Conservation (phyloP, 768 basidiomycete species). For the Cystofilobasidium bisporidii region DNA sequence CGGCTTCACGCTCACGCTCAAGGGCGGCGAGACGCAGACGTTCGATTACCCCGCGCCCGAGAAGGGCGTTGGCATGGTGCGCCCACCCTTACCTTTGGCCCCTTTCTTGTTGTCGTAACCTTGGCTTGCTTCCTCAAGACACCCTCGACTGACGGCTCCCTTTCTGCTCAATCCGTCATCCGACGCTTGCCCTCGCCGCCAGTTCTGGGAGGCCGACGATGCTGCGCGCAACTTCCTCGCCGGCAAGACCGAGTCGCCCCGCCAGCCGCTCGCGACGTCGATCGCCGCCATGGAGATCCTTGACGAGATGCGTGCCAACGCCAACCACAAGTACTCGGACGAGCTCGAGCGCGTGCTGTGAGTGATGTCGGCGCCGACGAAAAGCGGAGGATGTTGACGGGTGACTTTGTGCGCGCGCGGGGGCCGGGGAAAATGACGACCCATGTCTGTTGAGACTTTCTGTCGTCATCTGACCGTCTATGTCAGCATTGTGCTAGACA, state of each 20-base stretch:
- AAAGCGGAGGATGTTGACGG: no score
- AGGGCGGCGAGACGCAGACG: conserved; percentile 12
- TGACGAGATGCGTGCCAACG: conserved; percentile 19
- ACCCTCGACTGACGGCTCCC: no score
- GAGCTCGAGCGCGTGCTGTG: conserved; percentile 17
- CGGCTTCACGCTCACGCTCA: neutral
- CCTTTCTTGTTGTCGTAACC: no score
- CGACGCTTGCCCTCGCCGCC: neutral
- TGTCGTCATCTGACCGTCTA: no score
- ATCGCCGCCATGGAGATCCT: conserved; percentile 22
- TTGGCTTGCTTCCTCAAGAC: no score
- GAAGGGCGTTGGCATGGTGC: conserved; percentile 17
- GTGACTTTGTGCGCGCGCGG: no score
- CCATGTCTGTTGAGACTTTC: no score
- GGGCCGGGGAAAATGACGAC: no score
- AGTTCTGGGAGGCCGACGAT: conserved; percentile 27
- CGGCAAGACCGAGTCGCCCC: conserved; percentile 17
- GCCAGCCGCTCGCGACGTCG: conserved; percentile 9
- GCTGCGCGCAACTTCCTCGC: conserved; percentile 17
- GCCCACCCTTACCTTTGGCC: neutral
- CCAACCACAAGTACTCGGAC: conserved; percentile 3
- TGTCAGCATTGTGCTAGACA: no score
- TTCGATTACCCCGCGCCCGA: conserved; percentile 6
- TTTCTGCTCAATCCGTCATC: no score
- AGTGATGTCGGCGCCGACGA: no score